Evolutionary conservation across 805 yeast genomes (phyloP), one percentile per base, ranked within the genome.

Genomic region (Komagataella mondaviorum): DNA sequence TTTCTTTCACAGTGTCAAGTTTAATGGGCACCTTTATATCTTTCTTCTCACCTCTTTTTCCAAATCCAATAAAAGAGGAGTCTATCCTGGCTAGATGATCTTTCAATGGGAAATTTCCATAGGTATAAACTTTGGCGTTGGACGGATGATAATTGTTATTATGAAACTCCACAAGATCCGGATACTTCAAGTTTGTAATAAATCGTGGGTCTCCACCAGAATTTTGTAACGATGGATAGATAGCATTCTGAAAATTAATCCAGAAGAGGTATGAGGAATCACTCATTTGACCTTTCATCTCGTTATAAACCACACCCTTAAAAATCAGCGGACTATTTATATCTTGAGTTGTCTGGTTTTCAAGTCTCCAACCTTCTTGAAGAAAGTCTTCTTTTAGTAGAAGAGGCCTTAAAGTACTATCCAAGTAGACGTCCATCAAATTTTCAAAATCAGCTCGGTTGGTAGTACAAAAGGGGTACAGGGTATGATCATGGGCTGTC

Each of bases 361-460:
- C 99, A 45, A 93, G 69, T 62, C 99, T 80, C 99, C 99, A 93
- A 44, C 99, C 99, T 68, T 93, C 99, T 69, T 93, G 99, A 55
- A 74, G 74, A 63, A 93, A 93, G 65, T 93, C 98, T 52, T 82
- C 83, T 55, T 78, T 76, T 36, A 84, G 76, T 53, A 93, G 69
- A 44, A 88, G 63, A 7, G 99, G 99, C 57, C 80, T 81, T 53
- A 88, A 77, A 0, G 91, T 91, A 5, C 96, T 81, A 57, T 90
- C 96, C 48, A 90, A 70, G 63, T 93, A 93, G 6, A 93, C 95
- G 53, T 80, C 83, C 78, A 89, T 81, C 61, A 93, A 73, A 61
- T 93, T 93, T 36, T 75, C 75, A 64, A 76, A 93, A 63, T 93
- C 99, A 51, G 77, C 78, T 46, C 67, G 64, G 65, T 93, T 93